Evolutionary conservation across 2,329 filamentous ascomycete genomes (phyloP).

Genomic region (Colletotrichum viniferum): DNA sequence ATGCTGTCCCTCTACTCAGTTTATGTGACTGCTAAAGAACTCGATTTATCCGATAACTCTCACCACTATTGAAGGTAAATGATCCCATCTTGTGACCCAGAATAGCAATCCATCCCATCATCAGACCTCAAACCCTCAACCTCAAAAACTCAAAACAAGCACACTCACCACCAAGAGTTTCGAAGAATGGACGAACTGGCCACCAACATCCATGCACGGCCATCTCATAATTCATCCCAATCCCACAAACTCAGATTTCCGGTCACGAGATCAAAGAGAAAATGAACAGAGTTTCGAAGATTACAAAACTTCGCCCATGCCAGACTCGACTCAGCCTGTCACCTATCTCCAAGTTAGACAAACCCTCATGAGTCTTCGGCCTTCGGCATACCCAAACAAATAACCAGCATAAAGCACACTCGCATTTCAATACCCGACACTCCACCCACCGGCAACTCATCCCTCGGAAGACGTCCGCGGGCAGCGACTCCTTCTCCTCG

Average conservation of each 20-base stretch:
- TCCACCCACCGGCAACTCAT: background rate
- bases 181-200: background rate
- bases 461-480: background rate
- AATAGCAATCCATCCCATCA: background rate
- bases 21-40: no score
- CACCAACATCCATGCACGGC: background rate
- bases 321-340: no score
- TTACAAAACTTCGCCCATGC: rapidly evolving
- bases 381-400: background rate
- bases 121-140: background rate
- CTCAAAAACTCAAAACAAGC: background rate
- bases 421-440: background rate
- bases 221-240: background rate
- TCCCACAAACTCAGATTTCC: background rate
- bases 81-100: background rate
- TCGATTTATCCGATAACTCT: rapidly evolving
- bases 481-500: background rate
- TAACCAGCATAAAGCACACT: background rate
- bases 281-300: background rate
- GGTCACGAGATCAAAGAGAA: background rate
- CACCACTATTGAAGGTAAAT: background rate
- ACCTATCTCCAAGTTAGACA: no score
- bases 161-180: background rate
- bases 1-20: no score
- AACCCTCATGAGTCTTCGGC: no score